Percentiles rank a stretch among this genome's conserved stretches.
These are phyloP conservation scores for Beauveria rudraprayagi DNA, from an alignment of 2,329 filamentous ascomycete species.

Conservation along the genomic window DNA sequence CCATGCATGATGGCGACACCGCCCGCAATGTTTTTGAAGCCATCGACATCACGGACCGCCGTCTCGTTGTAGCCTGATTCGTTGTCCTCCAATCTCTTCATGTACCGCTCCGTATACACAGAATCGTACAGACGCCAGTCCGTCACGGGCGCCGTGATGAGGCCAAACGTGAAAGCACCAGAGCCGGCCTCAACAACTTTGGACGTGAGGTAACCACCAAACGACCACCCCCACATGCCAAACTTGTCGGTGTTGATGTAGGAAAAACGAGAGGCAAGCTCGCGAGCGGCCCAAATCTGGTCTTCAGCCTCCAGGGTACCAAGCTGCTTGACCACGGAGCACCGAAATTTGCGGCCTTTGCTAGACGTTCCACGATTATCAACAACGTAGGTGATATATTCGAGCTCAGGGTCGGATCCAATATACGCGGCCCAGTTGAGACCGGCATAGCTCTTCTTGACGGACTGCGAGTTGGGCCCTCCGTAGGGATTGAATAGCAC, in stretches of 20 bases:
- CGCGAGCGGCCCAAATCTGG: slow-evolving; percentile 57
- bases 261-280: slow-evolving; percentile 39
- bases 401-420: slow-evolving; percentile 57
- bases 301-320: slow-evolving; percentile 57
- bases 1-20: slow-evolving; percentile 57
- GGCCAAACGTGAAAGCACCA: slow-evolving; percentile 51
- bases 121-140: slow-evolving; percentile 67
- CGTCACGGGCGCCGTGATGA: slow-evolving; percentile 57
- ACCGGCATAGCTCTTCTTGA: slow-evolving; percentile 46
- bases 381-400: slow-evolving; percentile 60
- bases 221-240: slow-evolving; percentile 63
- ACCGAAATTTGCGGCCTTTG: slow-evolving; percentile 56
- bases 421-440: slow-evolving; percentile 56
- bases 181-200: slow-evolving; percentile 58
- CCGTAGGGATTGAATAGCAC: slow-evolving; percentile 62
- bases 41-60: slow-evolving; percentile 47
- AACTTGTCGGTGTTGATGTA: slow-evolving; percentile 53
- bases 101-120: slow-evolving; percentile 66
- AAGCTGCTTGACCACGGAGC: slow-evolving; percentile 48
- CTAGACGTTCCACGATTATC: slow-evolving; percentile 61
- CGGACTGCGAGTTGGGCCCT: slow-evolving; percentile 56
- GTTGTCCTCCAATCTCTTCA: slow-evolving; percentile 54
- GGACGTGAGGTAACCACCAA: slow-evolving; percentile 56
- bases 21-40: slow-evolving; percentile 56
- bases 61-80: slow-evolving; percentile 51